Evolutionary conservation across 2,329 filamentous ascomycete genomes (phyloP).

Genomic region (Pseudocercospora pini-densiflorae): DNA sequence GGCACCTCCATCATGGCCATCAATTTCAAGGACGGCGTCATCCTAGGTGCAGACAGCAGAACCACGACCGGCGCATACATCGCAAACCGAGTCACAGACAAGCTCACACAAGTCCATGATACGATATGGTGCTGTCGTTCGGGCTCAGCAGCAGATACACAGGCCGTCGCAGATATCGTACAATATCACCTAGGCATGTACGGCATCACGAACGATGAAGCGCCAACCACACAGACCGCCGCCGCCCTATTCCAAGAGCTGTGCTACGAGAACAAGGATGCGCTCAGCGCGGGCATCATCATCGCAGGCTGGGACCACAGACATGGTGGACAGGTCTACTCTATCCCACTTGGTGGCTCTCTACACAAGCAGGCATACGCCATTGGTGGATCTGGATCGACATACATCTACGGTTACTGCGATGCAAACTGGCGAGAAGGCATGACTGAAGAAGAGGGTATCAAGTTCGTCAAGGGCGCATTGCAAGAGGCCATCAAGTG

Average conservation of each 20-base stretch:
- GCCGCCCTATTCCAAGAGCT: constrained; percentile 97
- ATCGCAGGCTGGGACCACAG: constrained; percentile 97
- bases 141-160: constrained; percentile 95
- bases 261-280: constrained; percentile 97
- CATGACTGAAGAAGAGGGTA: constrained; percentile 90
- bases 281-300: constrained; percentile 90
- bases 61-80: constrained; percentile 99
- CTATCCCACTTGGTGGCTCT: constrained; percentile 92
- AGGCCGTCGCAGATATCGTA: constrained; percentile 97
- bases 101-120: constrained; percentile 97
- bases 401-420: constrained; percentile 99
- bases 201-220: constrained; percentile 84
- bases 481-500: constrained; percentile 97
- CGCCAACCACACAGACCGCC: constrained; percentile 91
- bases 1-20: constrained; percentile 99
- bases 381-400: constrained; percentile 95
- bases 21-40: constrained; percentile 98
- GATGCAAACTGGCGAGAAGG: constrained; percentile 94
- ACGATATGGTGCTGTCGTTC: constrained; percentile 99
- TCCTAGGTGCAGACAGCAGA: constrained; percentile 95
- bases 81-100: constrained; percentile 98
- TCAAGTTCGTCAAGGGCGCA: constrained; percentile 90
- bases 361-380: constrained; percentile 97
- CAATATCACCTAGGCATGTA: constrained; percentile 96
- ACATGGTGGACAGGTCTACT: constrained; percentile 96